Base-by-base conservation (phyloP, 345 rosid genomes). In the Gossypium bickii region DNA sequence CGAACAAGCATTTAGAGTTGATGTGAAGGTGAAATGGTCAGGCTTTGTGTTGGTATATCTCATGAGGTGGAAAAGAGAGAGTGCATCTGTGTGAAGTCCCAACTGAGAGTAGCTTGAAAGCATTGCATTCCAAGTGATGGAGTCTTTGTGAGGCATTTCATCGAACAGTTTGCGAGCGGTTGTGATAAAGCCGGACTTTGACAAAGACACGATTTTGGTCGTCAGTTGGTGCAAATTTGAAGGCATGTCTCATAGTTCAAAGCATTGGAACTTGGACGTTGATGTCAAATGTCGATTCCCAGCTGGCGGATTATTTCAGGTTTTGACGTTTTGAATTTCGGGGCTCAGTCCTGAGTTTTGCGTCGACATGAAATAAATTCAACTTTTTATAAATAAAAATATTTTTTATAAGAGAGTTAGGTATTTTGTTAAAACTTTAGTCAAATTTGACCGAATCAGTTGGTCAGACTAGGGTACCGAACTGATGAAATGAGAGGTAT, bases 101-200 rank as follows among this genome's bases (percentile, higher is more conserved):
- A 88, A 66, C 2, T 69, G 92, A 74, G 97, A 84, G 79, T 90
- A 90, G 60, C 86, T 72, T 9, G 91, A 79, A 48, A 93, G 71
- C 94, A 90, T 90, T 5, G 97, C 82, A 76, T 93, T 93, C 93
- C 97, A 93, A 58, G 91, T 85, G 16, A 93, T 72, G 0, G 81
- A 58, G 76, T 93, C 97, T 74, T 86, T 76, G 0, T 77, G 61
- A 8, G 84, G 85, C 90, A 91, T 85, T 86, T 81, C 80, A 55
- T 93, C 97, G 85, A 93, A 91, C 87, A 93, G 48, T 27, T 86
- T 75, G 67, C 97, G 94, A 52, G 94, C 93, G 0, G 75, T 76
- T 2, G 73, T 12, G 38, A 90, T 75, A 3, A 71, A 80, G 7
- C 97, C 96, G 6, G 84, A 77, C 44, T 78, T 82, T 0, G 84